These are phyloP conservation scores for Cryptococcus sp. DNA, from an alignment of 1,284 basidiomycete species.

Conservation along the genomic window DNA sequence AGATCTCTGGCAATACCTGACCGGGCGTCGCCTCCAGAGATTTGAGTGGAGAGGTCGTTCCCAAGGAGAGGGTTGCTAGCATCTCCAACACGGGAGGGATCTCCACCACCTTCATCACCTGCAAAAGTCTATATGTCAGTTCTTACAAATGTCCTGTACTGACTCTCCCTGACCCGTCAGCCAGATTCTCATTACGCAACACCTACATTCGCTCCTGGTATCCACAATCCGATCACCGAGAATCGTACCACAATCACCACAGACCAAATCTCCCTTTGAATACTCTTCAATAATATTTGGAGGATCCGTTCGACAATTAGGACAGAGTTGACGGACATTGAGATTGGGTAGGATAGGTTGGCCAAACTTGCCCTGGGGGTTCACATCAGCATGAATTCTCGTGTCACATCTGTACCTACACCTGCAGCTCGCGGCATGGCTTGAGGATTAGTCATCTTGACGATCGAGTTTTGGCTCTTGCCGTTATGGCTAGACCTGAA, in stretches of 20 bases:
- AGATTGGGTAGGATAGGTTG: slow-evolving; percentile 58
- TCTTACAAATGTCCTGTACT: slow-evolving; percentile 43
- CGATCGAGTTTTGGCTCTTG: neutral
- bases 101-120: slow-evolving; percentile 91
- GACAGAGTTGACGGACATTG: slow-evolving; percentile 85
- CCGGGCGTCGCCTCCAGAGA: slow-evolving; percentile 82
- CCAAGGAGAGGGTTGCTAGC: slow-evolving; percentile 81
- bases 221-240: slow-evolving; percentile 95
- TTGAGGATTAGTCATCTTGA: neutral
- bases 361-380: slow-evolving; percentile 50
- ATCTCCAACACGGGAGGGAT: slow-evolving; percentile 98
- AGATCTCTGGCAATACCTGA: slow-evolving; percentile 89
- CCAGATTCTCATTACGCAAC: neutral
- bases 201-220: slow-evolving; percentile 88
- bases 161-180: slow-evolving; percentile 56
- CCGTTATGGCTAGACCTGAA: neutral
- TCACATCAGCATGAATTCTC: no score
- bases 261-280: slow-evolving; percentile 90
- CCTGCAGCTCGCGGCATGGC: neutral
- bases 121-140: slow-evolving; percentile 76
- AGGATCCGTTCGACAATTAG: slow-evolving; percentile 86
- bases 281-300: slow-evolving; percentile 96
- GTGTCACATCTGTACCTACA: no score
- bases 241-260: slow-evolving; percentile 91
- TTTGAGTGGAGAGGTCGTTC: slow-evolving; percentile 69